Evolutionary conservation across 2,329 filamentous ascomycete genomes (phyloP).

Genomic region (Aspergillus melleus): DNA sequence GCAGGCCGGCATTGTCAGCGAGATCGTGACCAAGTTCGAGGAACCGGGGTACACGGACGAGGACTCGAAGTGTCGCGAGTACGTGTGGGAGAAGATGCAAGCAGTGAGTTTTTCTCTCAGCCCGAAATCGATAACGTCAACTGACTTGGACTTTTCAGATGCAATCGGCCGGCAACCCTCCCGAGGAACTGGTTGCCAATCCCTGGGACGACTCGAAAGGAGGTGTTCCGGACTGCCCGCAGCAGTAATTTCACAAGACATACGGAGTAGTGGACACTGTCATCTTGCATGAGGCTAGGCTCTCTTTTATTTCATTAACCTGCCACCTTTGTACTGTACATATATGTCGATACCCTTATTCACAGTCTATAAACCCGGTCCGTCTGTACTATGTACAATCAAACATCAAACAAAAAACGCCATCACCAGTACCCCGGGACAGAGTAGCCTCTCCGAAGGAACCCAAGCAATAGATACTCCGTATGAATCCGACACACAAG

Average conservation of each 20-base stretch:
- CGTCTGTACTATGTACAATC: not conserved
- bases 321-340: conserved; percentile 27
- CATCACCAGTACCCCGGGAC: not conserved
- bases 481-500: not conserved
- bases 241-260: conserved; percentile 48
- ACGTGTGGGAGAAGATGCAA: conserved; percentile 96
- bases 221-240: conserved; percentile 61
- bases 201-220: conserved; percentile 74
- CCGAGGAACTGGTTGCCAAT: conserved; percentile 72
- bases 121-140: not conserved
- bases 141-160: conserved; percentile 61
- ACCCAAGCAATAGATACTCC: not conserved
- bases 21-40: conserved; percentile 91
- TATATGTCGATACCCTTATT: conserved; percentile 12
- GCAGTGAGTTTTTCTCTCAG: conserved; percentile 63
- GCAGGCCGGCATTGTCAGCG: conserved; percentile 74
- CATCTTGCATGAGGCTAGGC: conserved; percentile 6
- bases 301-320: conserved; percentile 7
- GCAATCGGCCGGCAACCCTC: conserved; percentile 92
- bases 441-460: not conserved
- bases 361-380: not conserved
- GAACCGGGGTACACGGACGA: conserved; percentile 76
- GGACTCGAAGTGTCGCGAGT: conserved; percentile 78
- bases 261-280: not conserved
- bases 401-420: not conserved